phyloP scores from a whole-genome alignment of 805 yeast genomes.

The Wilhelminamyces savonicus region DNA sequence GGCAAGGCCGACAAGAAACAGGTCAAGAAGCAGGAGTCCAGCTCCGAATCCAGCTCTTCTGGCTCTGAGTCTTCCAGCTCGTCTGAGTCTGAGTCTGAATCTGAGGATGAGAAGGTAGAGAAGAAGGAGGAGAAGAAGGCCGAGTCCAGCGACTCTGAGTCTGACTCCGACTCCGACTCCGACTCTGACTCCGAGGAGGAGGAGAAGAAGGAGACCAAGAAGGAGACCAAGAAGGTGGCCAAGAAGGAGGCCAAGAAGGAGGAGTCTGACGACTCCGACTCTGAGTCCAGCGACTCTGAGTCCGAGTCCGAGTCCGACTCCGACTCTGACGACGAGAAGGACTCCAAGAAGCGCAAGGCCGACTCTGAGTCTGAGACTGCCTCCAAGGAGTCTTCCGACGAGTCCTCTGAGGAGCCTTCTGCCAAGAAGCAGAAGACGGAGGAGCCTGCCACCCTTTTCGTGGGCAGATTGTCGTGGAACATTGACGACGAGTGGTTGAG shows the following conservation, averaged over 20 bases:
- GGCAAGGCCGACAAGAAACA: no score
- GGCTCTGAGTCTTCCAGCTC: conserved; percentile 14
- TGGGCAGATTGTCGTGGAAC: conserved; percentile 96
- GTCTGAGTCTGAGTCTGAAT: conserved; percentile 12
- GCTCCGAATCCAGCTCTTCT: conserved; percentile 5
- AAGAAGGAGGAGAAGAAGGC: conserved; percentile 19
- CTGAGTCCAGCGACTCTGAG: conserved; percentile 13
- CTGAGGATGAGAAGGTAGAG: conserved; percentile 16
- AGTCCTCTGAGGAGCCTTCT: conserved; percentile 17
- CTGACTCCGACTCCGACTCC: conserved; percentile 11
- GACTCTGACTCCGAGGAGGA: conserved; percentile 13
- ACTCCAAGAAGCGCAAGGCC: conserved; percentile 18
- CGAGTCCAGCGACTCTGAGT: not conserved
- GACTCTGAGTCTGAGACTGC: conserved; percentile 6
- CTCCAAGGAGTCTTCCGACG: conserved; percentile 1
- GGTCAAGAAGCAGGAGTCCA: no score
- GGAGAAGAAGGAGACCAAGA: conserved; percentile 11
- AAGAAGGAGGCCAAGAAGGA: conserved; percentile 8
- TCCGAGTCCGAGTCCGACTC: conserved; percentile 17
- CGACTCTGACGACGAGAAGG: conserved; percentile 24
- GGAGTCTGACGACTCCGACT: conserved; percentile 20
- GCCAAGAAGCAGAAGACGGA: conserved; percentile 51
- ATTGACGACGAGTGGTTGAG: conserved; percentile 92
- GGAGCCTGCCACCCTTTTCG: conserved; percentile 87
- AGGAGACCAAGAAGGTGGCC: conserved; percentile 10